Evolutionary conservation across 352 stramenopile genomes (phyloP).

Genomic region (Blastocystis hominis): DNA sequence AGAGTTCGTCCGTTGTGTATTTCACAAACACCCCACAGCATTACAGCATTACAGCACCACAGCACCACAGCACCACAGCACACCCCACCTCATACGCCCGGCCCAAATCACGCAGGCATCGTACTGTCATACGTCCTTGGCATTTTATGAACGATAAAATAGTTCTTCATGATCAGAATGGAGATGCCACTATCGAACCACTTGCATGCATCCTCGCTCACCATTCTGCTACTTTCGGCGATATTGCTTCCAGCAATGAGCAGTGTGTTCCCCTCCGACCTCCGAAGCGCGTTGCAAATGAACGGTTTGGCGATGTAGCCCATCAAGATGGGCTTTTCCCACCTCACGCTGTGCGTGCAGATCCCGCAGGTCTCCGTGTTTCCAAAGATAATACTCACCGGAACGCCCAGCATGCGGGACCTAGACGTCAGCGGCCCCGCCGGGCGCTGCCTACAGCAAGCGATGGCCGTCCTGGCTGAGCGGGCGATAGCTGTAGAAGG

Average conservation of each 20-base stretch:
- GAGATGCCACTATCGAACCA: conserved; percentile 54
- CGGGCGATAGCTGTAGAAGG: conserved; percentile 41
- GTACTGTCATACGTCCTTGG: conserved; percentile 50
- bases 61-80: no score
- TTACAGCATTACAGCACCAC: no score
- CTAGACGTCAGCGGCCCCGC: not conserved
- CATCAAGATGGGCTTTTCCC: not conserved
- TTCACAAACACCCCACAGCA: no score
- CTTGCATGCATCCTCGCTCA: not conserved
- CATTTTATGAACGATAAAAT: conserved; percentile 49
- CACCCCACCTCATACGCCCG: no score
- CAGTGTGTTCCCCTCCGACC: conserved; percentile 18
- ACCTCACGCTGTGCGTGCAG: conserved; percentile 24
- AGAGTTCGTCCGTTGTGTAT: no score
- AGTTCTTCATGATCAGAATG: conserved; percentile 32
- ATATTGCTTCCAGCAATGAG: conserved; percentile 48
- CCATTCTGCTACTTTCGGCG: conserved; percentile 9
- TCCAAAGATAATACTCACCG: conserved; percentile 45
- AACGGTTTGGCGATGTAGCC: conserved; percentile 12
- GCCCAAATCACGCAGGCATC: conserved; percentile 24
- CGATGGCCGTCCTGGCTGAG: conserved; percentile 18
- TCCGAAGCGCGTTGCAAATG: conserved; percentile 28
- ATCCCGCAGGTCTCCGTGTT: conserved; percentile 45
- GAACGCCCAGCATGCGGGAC: conserved; percentile 12
- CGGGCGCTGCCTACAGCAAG: not conserved